Evolutionary conservation across 2,329 filamentous ascomycete genomes (phyloP).

Genomic region (Cercospora sp.): DNA sequence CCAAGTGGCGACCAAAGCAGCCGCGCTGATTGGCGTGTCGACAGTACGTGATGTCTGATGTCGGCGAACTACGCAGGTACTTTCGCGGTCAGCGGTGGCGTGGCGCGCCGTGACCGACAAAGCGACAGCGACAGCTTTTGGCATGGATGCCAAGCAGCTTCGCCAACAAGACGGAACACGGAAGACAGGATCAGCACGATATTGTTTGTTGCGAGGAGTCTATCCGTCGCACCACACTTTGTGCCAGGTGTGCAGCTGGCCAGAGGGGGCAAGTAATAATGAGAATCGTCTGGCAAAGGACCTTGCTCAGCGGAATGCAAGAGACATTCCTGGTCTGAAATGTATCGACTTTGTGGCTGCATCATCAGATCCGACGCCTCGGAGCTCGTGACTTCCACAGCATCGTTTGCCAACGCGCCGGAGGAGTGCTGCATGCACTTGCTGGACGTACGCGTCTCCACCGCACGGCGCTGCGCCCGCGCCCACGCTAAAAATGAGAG

Average conservation of each 20-base stretch:
- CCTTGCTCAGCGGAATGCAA: slow-evolving; percentile 19
- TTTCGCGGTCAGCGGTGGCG: slow-evolving; percentile 7
- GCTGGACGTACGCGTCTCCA: slow-evolving; percentile 16
- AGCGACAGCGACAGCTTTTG: not conserved
- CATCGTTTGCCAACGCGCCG: slow-evolving; percentile 21
- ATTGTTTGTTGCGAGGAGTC: slow-evolving; percentile 19
- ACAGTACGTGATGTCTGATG: slow-evolving; percentile 6
- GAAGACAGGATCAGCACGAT: slow-evolving; percentile 15
- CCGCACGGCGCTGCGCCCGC: slow-evolving; percentile 1
- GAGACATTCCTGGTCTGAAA: slow-evolving; percentile 16
- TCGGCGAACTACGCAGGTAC: slow-evolving; percentile 8
- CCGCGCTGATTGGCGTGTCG: slow-evolving; percentile 6
- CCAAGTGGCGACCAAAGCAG: slow-evolving; percentile 6
- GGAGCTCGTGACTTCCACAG: slow-evolving; percentile 23
- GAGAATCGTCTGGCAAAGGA: slow-evolving; percentile 12
- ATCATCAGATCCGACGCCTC: slow-evolving; percentile 24
- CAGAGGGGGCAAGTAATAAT: slow-evolving; percentile 23
- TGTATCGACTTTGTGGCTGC: slow-evolving; percentile 18
- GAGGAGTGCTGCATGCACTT: slow-evolving; percentile 23
- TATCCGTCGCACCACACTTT: slow-evolving; percentile 26
- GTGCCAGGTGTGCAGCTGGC: slow-evolving; percentile 29
- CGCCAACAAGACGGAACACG: slow-evolving; percentile 12
- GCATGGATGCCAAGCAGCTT: slow-evolving; percentile 13
- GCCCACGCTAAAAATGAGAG: slow-evolving; percentile 5
- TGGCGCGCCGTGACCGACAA: slow-evolving; percentile 9